These are phyloP conservation scores for Apiotrichum sp. DNA, from an alignment of 1,284 basidiomycete genomes.

Conservation along the genomic window DNA sequence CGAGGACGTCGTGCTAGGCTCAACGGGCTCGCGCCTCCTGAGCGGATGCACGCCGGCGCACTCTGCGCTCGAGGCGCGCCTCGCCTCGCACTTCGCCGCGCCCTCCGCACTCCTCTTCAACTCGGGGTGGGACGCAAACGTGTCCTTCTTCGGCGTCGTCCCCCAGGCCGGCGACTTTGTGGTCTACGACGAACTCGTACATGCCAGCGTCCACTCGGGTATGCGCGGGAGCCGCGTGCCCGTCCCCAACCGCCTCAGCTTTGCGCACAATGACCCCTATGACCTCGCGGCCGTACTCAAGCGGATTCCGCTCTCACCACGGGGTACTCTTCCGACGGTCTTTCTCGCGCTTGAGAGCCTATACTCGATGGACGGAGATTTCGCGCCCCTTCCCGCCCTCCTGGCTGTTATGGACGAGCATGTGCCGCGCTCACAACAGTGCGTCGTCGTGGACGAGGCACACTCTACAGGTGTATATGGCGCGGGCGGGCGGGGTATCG, in stretches of 20 bases:
- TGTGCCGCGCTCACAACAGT: slow-evolving; percentile 44
- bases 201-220: slow-evolving; percentile 89
- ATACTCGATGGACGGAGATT: slow-evolving; percentile 94
- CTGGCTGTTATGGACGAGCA: slow-evolving; percentile 50
- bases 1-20: slow-evolving; percentile 65
- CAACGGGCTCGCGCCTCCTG: slow-evolving; percentile 83
- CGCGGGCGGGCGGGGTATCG: slow-evolving; percentile 56
- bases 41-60: slow-evolving; percentile 69
- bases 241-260: slow-evolving; percentile 48
- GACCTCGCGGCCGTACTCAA: slow-evolving; percentile 26
- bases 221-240: slow-evolving; percentile 62
- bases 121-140: slow-evolving; percentile 92
- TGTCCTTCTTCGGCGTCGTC: slow-evolving; percentile 74
- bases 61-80: slow-evolving; percentile 60
- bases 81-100: slow-evolving; percentile 60
- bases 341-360: slow-evolving; percentile 75
- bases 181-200: slow-evolving; percentile 81
- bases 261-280: slow-evolving; percentile 67
- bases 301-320: neutral
- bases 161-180: slow-evolving; percentile 74
- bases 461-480: slow-evolving; percentile 77
- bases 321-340: slow-evolving; percentile 15
- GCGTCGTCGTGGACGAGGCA: slow-evolving; percentile 67
- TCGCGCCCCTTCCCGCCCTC: slow-evolving; percentile 67
- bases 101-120: slow-evolving; percentile 80